Evolutionary conservation across 2,329 filamentous ascomycete species (phyloP).

Genomic region (Trichophyton simii): DNA sequence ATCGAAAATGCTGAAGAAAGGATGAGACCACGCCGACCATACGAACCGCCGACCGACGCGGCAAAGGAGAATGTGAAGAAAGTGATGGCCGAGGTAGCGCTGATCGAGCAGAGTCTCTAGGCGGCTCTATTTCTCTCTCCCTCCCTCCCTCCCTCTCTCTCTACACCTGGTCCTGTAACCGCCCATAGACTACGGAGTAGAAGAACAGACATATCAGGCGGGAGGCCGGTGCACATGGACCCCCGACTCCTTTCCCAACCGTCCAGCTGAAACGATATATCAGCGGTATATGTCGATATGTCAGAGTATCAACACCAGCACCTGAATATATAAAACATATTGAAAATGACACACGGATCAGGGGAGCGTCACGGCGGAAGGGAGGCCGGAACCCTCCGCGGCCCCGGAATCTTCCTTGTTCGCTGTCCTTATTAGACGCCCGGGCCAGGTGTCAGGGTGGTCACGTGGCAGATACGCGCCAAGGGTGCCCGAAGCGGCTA

Average conservation of each 20-base stretch:
- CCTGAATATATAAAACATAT: too few relatives aligned
- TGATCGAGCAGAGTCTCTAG: conserved; percentile 24
- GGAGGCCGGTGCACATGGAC: too few relatives aligned
- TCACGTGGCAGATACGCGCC: not conserved
- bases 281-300: too few relatives aligned
- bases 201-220: too few relatives aligned
- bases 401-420: not conserved
- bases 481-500: not conserved
- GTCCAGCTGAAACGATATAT: too few relatives aligned
- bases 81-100: conserved; percentile 31
- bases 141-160: not conserved
- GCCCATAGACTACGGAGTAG: not conserved
- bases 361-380: not conserved
- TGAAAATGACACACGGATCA: not conserved
- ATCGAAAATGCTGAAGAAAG: conserved; percentile 48
- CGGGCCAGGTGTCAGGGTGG: not conserved
- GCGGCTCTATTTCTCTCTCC: not conserved
- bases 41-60: conserved; percentile 36
- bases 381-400: not conserved
- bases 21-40: conserved; percentile 50
- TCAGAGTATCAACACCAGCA: not conserved
- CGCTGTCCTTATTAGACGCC: not conserved
- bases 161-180: not conserved
- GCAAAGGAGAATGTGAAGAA: conserved; percentile 33
- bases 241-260: too few relatives aligned